These are phyloP conservation scores for Heteromeles arbutifolia DNA, from an alignment of 306 rosid genomes.

Conservation along the genomic window DNA sequence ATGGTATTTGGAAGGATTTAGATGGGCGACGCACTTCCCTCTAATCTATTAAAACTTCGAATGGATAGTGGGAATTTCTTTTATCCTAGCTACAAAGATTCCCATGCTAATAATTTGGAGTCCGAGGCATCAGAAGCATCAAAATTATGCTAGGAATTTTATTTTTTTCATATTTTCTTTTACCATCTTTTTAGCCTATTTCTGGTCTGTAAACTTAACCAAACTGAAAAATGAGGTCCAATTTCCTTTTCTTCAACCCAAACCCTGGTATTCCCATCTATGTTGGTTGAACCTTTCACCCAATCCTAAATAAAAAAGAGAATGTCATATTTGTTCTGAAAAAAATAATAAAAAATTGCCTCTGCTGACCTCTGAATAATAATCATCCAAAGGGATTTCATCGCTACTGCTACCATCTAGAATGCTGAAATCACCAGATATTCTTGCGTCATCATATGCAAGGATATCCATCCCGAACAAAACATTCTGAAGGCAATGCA, in stretches of 20 bases:
- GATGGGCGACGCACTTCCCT: neutral
- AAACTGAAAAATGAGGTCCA: neutral
- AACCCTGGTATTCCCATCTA: neutral
- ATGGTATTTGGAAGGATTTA: neutral
- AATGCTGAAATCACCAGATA: constrained; percentile 31
- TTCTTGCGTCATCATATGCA: constrained; percentile 49
- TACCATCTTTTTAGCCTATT: neutral
- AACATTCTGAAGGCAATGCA: constrained; percentile 51
- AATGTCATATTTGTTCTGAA: neutral
- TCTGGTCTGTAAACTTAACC: neutral
- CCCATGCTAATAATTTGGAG: neutral
- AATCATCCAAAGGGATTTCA: constrained; percentile 50
- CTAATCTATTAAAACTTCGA: neutral
- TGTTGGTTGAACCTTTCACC: neutral
- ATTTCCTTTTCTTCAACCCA: neutral
- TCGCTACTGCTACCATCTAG: constrained; percentile 36
- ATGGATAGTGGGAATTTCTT: neutral
- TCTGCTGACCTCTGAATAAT: constrained; percentile 56
- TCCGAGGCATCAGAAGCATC: neutral
- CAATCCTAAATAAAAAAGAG: neutral
- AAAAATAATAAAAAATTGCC: constrained; percentile 8
- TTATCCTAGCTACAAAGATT: neutral
- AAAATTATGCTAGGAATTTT: neutral
- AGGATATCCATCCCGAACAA: constrained; percentile 84
- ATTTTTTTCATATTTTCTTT: neutral